Evolutionary conservation across 2,329 filamentous ascomycete genomes (phyloP).

Genomic region (Aspergillus phoenicis): DNA sequence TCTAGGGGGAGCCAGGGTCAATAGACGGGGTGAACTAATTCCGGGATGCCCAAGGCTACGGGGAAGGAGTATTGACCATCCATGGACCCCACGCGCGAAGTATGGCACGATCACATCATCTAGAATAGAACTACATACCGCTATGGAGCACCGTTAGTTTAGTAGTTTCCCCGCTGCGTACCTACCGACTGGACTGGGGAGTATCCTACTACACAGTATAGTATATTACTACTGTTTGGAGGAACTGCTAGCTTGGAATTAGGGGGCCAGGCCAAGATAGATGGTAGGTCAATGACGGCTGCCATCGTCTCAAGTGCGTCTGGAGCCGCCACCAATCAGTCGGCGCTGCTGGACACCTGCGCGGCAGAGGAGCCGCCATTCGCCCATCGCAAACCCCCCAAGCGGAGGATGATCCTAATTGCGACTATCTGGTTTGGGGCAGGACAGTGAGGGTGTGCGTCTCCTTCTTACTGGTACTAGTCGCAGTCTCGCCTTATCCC

Average conservation of each 20-base stretch:
- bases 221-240: not conserved
- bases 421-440: slow-evolving; percentile 3
- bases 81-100: not conserved
- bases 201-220: too few species aligned
- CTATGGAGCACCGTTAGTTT: not conserved
- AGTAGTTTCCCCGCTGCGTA: not conserved
- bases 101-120: not conserved
- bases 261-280: not conserved
- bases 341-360: slow-evolving; percentile 23
- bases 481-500: not conserved
- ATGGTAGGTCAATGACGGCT: not conserved
- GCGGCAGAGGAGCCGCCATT: slow-evolving; percentile 25
- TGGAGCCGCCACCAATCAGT: slow-evolving; percentile 12
- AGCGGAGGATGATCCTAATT: slow-evolving; percentile 6
- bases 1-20: not conserved
- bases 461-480: not conserved
- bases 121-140: not conserved
- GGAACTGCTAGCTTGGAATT: not conserved
- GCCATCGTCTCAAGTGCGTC: not conserved
- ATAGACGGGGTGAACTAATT: not conserved
- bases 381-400: slow-evolving; percentile 20
- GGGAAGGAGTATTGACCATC: not conserved
- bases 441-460: not conserved
- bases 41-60: not conserved
- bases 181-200: not conserved